These are phyloP conservation scores for Fusarium heterosporum DNA, from an alignment of 2,329 filamentous ascomycete genomes.

Conservation along the genomic window DNA sequence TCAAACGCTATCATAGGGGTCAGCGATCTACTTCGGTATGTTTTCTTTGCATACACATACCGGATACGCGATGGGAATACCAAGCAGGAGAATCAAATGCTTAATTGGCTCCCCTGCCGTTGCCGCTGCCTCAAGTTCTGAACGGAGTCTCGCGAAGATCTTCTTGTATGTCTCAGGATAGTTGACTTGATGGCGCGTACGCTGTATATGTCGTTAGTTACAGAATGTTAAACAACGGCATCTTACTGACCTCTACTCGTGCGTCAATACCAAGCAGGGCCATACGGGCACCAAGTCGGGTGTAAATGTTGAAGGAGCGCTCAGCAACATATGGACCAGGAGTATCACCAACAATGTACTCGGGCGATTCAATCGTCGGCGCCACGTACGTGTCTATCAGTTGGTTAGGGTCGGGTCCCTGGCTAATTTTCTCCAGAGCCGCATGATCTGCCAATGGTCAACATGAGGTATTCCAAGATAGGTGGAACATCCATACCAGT, in stretches of 20 bases:
- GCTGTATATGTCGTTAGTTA: slow-evolving; percentile 65
- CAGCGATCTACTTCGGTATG: not conserved
- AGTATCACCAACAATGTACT: slow-evolving; percentile 81
- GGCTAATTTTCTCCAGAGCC: slow-evolving; percentile 50
- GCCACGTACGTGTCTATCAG: slow-evolving; percentile 79
- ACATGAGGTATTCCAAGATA: not conserved
- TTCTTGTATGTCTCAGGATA: slow-evolving; percentile 90
- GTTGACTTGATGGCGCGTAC: slow-evolving; percentile 93
- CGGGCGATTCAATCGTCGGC: slow-evolving; percentile 66
- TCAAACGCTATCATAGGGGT: slow-evolving; percentile 70
- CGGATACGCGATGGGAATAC: slow-evolving; percentile 88
- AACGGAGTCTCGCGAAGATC: slow-evolving; percentile 80
- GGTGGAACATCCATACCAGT: slow-evolving; percentile 31
- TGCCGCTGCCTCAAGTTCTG: slow-evolving; percentile 77
- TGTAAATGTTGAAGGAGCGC: slow-evolving; percentile 86
- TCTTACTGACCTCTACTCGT: slow-evolving; percentile 76
- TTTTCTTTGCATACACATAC: slow-evolving; percentile 57
- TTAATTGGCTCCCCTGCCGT: slow-evolving; percentile 80
- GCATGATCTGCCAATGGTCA: slow-evolving; percentile 42
- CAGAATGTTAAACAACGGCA: not conserved
- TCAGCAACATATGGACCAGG: slow-evolving; percentile 92
- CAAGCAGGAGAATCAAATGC: slow-evolving; percentile 87
- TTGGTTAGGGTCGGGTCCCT: slow-evolving; percentile 76
- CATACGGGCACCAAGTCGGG: slow-evolving; percentile 83
- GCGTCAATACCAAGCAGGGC: slow-evolving; percentile 92